Evolutionary conservation across 208 protist species (phyloP).

Genomic region (Leishmania mexicana): DNA sequence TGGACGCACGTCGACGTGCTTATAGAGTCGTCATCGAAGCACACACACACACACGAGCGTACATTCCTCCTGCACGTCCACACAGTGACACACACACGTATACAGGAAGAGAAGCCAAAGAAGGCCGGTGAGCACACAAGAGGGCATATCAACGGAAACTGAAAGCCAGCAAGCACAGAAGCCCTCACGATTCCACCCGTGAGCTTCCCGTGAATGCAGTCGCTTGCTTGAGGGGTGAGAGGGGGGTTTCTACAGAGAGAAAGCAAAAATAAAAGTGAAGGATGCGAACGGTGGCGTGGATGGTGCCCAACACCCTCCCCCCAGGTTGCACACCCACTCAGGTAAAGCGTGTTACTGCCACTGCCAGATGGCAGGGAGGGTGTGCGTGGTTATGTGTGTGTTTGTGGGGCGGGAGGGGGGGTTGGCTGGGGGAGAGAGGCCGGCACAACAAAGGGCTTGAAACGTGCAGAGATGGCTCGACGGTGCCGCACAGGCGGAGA

Average conservation of each 20-base stretch:
- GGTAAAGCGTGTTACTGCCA: not conserved
- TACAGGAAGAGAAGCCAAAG: not conserved
- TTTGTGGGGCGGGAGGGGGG: no score
- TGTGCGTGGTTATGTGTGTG: no score
- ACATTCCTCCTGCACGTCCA: not conserved
- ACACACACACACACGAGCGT: not conserved
- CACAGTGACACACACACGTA: not conserved
- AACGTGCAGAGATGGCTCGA: no score
- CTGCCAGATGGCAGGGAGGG: not conserved
- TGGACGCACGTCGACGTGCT: not conserved
- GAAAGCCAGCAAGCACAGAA: not conserved
- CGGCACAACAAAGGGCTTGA: no score
- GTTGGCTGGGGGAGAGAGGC: no score
- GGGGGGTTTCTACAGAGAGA: constrained; percentile 2
- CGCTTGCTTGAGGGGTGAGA: not conserved
- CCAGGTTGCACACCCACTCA: not conserved
- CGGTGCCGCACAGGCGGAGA: no score
- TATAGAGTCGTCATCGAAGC: not conserved
- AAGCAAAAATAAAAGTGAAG: not conserved
- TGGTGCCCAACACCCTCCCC: not conserved
- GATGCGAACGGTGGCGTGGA: no score
- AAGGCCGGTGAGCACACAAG: not conserved
- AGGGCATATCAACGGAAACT: not conserved
- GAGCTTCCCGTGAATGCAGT: not conserved
- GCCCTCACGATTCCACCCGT: not conserved